A percentile compares a stretch with the other conserved stretches of the same genome.
phyloP scores from a whole-genome alignment of 805 yeast species.

The Hyphopichia homilentoma region DNA sequence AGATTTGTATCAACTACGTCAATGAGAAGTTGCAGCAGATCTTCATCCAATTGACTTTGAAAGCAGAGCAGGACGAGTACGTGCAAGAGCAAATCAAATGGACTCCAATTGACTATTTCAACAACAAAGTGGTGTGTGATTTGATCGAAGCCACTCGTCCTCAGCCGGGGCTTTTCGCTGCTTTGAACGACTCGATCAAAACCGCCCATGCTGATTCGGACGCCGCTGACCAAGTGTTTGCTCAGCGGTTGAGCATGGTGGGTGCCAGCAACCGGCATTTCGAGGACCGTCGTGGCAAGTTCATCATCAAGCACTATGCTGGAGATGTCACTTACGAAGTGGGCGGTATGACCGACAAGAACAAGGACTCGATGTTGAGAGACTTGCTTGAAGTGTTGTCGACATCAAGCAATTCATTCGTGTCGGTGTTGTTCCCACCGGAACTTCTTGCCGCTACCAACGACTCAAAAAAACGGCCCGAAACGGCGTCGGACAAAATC shows the following conservation, averaged over 20 bases:
- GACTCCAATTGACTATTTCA: slow-evolving; percentile 96
- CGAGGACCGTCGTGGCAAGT: slow-evolving; percentile 82
- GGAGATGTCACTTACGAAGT: slow-evolving; percentile 97
- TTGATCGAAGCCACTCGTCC: slow-evolving; percentile 91
- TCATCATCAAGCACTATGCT: slow-evolving; percentile 92
- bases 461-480: slow-evolving; percentile 77
- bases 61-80: slow-evolving; percentile 97
- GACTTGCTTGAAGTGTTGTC: slow-evolving; percentile 79
- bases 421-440: slow-evolving; percentile 48
- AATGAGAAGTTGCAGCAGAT: slow-evolving; percentile 96
- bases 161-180: slow-evolving; percentile 89
- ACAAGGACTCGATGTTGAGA: slow-evolving; percentile 88
- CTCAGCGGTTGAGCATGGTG: slow-evolving; percentile 85
- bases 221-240: slow-evolving; percentile 96
- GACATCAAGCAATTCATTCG: slow-evolving; percentile 67
- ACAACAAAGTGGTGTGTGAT: slow-evolving; percentile 95
- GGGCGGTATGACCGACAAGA: slow-evolving; percentile 89
- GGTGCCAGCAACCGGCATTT: slow-evolving; percentile 76
- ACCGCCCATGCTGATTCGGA: slow-evolving; percentile 97
- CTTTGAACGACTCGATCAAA: slow-evolving; percentile 93
- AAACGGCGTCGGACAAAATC: slow-evolving; percentile 94
- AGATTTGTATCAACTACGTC: slow-evolving; percentile 91
- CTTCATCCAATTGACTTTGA: slow-evolving; percentile 90
- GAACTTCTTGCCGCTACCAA: slow-evolving; percentile 28
- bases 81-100: slow-evolving; percentile 92